Percentiles rank a stretch among this genome's conserved stretches.
Conservation (phyloP, 1,284 basidiomycete genomes). For the Gastroboletus turbinatus region DNA sequence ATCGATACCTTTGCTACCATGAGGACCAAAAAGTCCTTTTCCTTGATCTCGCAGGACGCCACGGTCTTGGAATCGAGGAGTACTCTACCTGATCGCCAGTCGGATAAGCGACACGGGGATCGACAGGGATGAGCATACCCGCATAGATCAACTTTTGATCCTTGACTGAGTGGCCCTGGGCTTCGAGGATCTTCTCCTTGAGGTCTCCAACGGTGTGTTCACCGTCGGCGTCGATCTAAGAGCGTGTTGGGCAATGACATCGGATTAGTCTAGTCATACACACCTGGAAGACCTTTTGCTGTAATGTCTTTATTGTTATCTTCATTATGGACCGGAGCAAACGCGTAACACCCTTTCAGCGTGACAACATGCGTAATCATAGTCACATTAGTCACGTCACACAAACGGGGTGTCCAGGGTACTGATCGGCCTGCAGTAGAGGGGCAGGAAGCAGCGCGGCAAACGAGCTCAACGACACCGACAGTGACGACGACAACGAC, state of each 20-base stretch:
- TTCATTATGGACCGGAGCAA: constrained; percentile 62
- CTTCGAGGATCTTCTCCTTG: constrained; percentile 83
- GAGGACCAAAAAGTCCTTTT: constrained; percentile 98
- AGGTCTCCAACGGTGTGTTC: constrained; percentile 76
- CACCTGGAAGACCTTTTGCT: constrained; percentile 85
- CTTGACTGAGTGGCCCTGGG: constrained; percentile 74
- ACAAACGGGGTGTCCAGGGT: constrained; percentile 24
- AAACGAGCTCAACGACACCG: constrained; percentile 10
- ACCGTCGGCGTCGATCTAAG: constrained; percentile 79
- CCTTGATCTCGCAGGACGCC: constrained; percentile 89
- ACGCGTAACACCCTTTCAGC: constrained; percentile 3
- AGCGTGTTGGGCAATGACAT: not conserved
- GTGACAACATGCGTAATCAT: constrained; percentile 24
- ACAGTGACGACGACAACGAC: constrained; percentile 14
- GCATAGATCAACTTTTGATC: constrained; percentile 96
- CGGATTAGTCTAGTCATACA: constrained; percentile 13
- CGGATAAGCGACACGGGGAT: constrained; percentile 6
- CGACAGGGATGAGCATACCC: constrained; percentile 47
- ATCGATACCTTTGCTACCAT: constrained; percentile 91
- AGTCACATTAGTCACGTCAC: constrained; percentile 28
- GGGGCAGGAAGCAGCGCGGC: constrained; percentile 19
- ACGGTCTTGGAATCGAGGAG: constrained; percentile 88
- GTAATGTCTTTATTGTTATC: constrained; percentile 91
- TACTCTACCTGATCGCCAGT: constrained; percentile 74
- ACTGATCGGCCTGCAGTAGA: constrained; percentile 16